phyloP scores from a whole-genome alignment of 495 filamentous ascomycete genomes.

The Neurospora hispaniola region DNA sequence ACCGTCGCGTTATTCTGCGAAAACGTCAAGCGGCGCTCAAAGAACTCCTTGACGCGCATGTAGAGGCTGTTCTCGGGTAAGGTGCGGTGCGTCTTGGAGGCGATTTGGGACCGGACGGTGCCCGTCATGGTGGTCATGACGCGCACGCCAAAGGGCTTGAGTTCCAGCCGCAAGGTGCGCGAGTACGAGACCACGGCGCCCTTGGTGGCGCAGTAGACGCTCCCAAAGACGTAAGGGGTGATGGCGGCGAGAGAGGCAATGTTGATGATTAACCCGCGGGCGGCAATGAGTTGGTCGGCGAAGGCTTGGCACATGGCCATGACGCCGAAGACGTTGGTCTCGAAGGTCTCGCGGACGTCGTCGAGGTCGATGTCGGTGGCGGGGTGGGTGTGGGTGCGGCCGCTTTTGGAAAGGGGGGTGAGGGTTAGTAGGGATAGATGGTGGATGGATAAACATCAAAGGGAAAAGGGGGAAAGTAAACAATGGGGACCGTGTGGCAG shows the following conservation, averaged over 20 bases:
- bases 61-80: conserved; percentile 34
- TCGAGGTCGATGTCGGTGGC: conserved; percentile 41
- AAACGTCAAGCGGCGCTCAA: conserved; percentile 34
- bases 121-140: conserved; percentile 44
- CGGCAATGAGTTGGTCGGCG: conserved; percentile 37
- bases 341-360: conserved; percentile 44
- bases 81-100: conserved; percentile 24
- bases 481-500: not conserved
- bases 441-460: not conserved
- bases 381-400: conserved; percentile 41
- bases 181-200: conserved; percentile 39
- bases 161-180: conserved; percentile 42
- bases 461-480: not conserved
- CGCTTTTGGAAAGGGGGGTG: conserved; percentile 19
- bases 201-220: conserved; percentile 44
- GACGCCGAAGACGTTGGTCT: conserved; percentile 53
- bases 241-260: conserved; percentile 39
- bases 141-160: conserved; percentile 43
- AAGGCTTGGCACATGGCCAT: conserved; percentile 47
- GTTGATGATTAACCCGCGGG: conserved; percentile 47
- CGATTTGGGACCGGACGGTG: conserved; percentile 37
- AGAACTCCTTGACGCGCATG: conserved; percentile 26
- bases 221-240: conserved; percentile 36
- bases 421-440: not conserved
- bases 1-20: conserved; percentile 34